phyloP scores from a whole-genome alignment of 345 rosid species.

The Hevea brasiliensis region DNA sequence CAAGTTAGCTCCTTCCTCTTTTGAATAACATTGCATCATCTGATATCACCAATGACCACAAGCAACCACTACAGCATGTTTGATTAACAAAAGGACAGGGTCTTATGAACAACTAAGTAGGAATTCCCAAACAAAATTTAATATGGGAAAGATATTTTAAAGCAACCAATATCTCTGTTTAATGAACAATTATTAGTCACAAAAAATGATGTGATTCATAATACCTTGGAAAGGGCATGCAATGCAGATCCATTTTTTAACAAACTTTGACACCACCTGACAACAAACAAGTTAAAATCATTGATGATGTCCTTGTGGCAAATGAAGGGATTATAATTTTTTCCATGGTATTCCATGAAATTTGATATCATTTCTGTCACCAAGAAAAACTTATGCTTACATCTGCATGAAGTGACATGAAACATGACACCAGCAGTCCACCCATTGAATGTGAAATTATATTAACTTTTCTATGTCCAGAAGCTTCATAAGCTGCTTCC shows the following conservation, averaged over 20 bases:
- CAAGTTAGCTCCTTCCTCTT: background rate
- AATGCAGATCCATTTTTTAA: constrained; percentile 81
- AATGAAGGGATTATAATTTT: constrained; percentile 12
- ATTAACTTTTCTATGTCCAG: constrained; percentile 71
- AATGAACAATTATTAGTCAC: background rate
- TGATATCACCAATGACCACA: background rate
- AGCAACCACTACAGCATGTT: background rate
- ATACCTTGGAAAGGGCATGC: constrained; percentile 95
- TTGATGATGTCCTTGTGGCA: constrained; percentile 10
- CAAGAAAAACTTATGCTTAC: constrained; percentile 39
- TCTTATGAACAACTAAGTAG: background rate
- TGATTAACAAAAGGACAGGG: background rate
- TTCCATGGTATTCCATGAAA: background rate
- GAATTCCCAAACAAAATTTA: constrained; percentile 7
- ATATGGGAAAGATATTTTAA: background rate
- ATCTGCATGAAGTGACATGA: constrained; percentile 65
- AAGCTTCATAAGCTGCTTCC: constrained; percentile 69
- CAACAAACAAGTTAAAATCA: constrained; percentile 19
- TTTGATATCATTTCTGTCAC: constrained; percentile 16
- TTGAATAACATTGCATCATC: background rate
- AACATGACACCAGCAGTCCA: constrained; percentile 69
- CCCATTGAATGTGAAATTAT: constrained; percentile 94
- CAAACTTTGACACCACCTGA: constrained; percentile 74
- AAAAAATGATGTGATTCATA: background rate
- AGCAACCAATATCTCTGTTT: background rate